Evolutionary conservation across 2,329 filamentous ascomycete genomes (phyloP).

Genomic region (Saccharata proteae): DNA sequence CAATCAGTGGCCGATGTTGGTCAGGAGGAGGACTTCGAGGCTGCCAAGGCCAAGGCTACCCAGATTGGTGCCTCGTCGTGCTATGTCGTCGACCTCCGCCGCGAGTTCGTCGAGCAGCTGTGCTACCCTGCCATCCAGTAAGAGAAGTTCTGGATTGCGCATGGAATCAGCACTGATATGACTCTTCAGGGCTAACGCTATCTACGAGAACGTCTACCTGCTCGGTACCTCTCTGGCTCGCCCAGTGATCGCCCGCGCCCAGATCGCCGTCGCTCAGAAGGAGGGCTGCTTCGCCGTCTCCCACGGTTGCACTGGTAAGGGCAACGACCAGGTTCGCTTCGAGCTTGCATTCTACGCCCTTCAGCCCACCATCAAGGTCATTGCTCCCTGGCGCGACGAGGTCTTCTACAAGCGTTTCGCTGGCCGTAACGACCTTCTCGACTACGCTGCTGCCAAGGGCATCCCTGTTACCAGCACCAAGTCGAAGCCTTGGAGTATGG

Average conservation of each 20-base stretch:
- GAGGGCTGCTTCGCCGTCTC: constrained; percentile 44
- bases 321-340: constrained; percentile 55
- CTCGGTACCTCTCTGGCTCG: constrained; percentile 52
- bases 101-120: constrained; percentile 69
- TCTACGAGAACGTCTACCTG: constrained; percentile 50
- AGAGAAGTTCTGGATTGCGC: no score
- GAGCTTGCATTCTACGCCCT: constrained; percentile 50
- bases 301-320: constrained; percentile 35
- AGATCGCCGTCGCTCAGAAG: constrained; percentile 52
- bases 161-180: no score
- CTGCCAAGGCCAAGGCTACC: constrained; percentile 59
- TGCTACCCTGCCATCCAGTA: constrained; percentile 69
- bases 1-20: constrained; percentile 35
- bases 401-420: constrained; percentile 59
- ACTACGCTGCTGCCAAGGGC: constrained; percentile 54
- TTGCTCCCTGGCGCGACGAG: constrained; percentile 63
- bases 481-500: constrained; percentile 57
- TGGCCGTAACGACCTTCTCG: constrained; percentile 60
- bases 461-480: constrained; percentile 65
- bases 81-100: constrained; percentile 51
- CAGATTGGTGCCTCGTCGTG: constrained; percentile 57
- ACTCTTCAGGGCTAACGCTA: constrained; percentile 52
- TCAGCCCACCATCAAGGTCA: constrained; percentile 55
- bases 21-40: constrained; percentile 58
- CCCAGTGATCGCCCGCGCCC: constrained; percentile 56